A percentile compares a stretch with the other conserved stretches of the same genome.
Conservation (phyloP, 108 stramenopile species). For the Tribonema minus region DNA sequence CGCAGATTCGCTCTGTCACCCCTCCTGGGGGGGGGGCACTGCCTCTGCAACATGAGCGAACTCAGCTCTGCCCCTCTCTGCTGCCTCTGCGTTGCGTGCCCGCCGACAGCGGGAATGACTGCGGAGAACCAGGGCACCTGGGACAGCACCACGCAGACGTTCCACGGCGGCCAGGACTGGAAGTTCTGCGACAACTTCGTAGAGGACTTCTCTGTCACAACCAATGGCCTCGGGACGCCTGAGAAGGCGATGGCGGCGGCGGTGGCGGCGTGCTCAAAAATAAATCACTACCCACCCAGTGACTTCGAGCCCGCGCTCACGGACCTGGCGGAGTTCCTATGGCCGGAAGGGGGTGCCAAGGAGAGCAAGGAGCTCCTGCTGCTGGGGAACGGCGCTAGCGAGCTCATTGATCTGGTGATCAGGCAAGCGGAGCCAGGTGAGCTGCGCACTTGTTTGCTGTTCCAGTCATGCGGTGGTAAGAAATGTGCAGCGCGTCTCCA, state of each 20-base stretch:
- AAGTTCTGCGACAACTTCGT: constrained; percentile 31
- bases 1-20: too few relatives aligned
- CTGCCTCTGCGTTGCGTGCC: too few relatives aligned
- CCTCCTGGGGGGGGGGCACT: too few relatives aligned
- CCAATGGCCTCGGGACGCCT: constrained; percentile 47
- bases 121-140: constrained; percentile 43
- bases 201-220: constrained; percentile 46
- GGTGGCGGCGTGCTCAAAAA: background rate
- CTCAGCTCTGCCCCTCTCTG: too few relatives aligned
- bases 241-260: constrained; percentile 32
- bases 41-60: too few relatives aligned
- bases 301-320: constrained; percentile 49
- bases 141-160: constrained; percentile 51
- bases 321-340: constrained; percentile 36
- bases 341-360: constrained; percentile 27
- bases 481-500: too few relatives aligned
- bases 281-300: constrained; percentile 44
- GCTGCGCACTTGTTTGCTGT: constrained; percentile 23
- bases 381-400: constrained; percentile 43
- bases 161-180: constrained; percentile 50
- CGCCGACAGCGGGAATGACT: constrained; percentile 44
- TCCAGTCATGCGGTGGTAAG: too few relatives aligned
- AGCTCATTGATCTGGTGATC: constrained; percentile 43
- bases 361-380: constrained; percentile 14
- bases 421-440: constrained; percentile 20